Percentiles rank a stretch among this genome's conserved stretches.
Conservation (phyloP, 441 rosid species). For the Arabidopsis hybrid region DNA sequence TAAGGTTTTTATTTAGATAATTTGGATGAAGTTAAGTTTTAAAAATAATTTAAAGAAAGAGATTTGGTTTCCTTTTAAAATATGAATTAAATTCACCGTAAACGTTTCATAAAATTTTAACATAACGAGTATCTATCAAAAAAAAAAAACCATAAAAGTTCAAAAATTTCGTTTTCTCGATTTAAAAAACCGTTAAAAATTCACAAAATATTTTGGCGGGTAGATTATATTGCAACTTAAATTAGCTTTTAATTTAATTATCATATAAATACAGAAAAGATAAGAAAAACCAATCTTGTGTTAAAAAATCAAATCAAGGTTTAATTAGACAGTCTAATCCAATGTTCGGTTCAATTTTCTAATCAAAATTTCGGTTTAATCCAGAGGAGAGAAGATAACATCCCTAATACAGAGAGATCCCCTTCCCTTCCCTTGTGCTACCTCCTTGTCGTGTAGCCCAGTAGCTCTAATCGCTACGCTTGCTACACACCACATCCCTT, state of each 20-base stretch:
- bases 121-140: background rate
- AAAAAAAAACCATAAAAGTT: background rate
- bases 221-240: background rate
- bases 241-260: background rate
- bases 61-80: no score
- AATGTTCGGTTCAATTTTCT: background rate
- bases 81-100: no score
- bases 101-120: no score
- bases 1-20: no score
- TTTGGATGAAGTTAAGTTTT: no score
- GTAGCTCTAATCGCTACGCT: constrained; percentile 20
- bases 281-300: background rate
- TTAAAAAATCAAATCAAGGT: background rate
- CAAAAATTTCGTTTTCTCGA: background rate
- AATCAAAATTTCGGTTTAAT: background rate
- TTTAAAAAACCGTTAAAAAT: background rate
- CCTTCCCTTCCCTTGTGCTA: background rate
- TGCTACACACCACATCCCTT: constrained; percentile 17
- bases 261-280: no score
- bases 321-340: background rate
- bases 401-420: background rate
- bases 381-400: background rate
- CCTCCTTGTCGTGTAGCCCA: constrained; percentile 21
- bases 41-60: no score
- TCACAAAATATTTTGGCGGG: background rate